phyloP scores from a whole-genome alignment of 164 flowering plant genomes.

The Chimonanthus salicifolius region DNA sequence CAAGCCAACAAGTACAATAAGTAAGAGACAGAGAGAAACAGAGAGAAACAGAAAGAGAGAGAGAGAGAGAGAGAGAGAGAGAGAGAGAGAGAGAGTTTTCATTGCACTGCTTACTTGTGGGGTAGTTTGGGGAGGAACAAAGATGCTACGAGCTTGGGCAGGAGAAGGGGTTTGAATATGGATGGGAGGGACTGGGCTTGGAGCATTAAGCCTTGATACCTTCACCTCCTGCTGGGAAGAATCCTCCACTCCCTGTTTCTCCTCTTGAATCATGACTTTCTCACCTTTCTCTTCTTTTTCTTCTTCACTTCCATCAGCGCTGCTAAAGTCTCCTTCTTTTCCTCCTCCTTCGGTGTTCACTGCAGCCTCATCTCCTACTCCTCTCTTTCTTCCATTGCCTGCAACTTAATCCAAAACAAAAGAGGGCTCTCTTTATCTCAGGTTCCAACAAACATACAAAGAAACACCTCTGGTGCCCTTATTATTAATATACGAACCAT shows the following conservation, averaged over 20 bases:
- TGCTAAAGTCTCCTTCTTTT: neutral
- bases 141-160: neutral
- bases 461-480: no score
- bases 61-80: neutral
- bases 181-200: conserved; percentile 4
- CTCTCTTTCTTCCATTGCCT: neutral
- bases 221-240: neutral
- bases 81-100: no score
- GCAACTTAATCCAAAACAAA: neutral
- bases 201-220: conserved; percentile 3
- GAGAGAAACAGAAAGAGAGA: neutral
- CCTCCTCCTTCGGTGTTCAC: neutral
- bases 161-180: conserved; percentile 10
- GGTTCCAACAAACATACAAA: no score
- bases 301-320: neutral
- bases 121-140: neutral
- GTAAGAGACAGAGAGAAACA: neutral
- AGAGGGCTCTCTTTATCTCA: no score
- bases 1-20: neutral
- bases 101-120: conserved; percentile 2
- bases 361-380: neutral
- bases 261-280: neutral
- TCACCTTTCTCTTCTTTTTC: conserved; percentile 1
- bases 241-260: neutral
- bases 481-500: no score